Evolutionary conservation across 768 basidiomycete genomes (phyloP).

Genomic region (Tylopilus felleus): DNA sequence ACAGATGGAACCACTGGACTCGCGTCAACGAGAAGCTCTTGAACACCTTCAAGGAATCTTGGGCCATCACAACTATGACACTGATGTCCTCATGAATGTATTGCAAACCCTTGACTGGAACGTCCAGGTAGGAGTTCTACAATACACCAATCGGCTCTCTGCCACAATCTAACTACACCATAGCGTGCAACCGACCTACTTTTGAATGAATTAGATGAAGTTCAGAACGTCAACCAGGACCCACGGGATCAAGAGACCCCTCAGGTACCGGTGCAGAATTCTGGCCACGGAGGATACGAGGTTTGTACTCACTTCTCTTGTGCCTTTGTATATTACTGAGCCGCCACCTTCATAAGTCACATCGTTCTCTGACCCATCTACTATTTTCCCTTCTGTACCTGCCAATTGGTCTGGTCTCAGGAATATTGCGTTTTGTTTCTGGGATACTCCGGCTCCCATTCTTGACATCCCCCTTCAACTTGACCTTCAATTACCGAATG

Average conservation of each 20-base stretch:
- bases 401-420: slow-evolving; percentile 47
- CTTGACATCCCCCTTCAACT: slow-evolving; percentile 51
- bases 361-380: slow-evolving; percentile 6
- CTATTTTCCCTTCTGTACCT: slow-evolving; percentile 45
- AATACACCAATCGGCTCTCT: not conserved
- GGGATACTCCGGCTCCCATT: slow-evolving; percentile 65
- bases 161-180: not conserved
- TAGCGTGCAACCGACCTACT: not conserved
- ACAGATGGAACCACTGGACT: not conserved
- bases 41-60: not conserved
- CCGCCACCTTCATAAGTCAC: not conserved
- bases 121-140: not conserved
- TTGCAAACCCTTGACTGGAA: not conserved
- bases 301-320: not conserved
- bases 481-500: slow-evolving; percentile 40
- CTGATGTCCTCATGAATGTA: not conserved
- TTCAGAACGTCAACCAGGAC: not conserved
- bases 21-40: not conserved
- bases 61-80: not conserved
- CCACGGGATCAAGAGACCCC: not conserved
- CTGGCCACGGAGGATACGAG: slow-evolving; percentile 2
- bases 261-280: not conserved
- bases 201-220: not conserved
- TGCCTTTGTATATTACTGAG: not conserved
- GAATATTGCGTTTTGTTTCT: slow-evolving; percentile 61